phyloP scores from a whole-genome alignment of 2,329 filamentous ascomycete species.

The Colletotrichum zoysiae region DNA sequence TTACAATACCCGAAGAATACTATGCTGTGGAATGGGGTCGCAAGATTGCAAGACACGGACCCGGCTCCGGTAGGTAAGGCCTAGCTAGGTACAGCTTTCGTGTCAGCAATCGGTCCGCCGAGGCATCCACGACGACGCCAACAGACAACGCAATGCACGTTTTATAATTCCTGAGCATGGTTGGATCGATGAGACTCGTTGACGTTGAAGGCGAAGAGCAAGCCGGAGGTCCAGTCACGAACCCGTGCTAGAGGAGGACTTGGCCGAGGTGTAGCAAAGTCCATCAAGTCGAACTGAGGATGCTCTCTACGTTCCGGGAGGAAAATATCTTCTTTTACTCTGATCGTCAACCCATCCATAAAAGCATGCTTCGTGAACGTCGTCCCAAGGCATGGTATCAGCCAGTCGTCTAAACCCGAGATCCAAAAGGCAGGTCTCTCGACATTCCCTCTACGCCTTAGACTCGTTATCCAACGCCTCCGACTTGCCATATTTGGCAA shows the following conservation, averaged over 20 bases:
- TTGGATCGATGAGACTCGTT: background rate
- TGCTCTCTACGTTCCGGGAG: background rate
- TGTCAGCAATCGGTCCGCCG: background rate
- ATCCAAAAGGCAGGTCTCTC: background rate
- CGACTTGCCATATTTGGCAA: slow-evolving; percentile 54
- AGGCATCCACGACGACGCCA: background rate
- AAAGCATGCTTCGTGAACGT: background rate
- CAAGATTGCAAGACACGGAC: background rate
- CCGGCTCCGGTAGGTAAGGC: background rate
- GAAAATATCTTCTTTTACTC: background rate
- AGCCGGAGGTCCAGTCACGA: background rate
- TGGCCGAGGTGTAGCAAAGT: background rate
- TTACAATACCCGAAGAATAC: background rate
- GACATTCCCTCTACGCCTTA: background rate
- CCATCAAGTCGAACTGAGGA: background rate
- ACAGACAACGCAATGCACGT: background rate
- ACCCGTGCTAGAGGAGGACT: background rate
- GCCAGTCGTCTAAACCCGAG: background rate
- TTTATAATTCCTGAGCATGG: background rate
- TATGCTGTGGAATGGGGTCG: background rate
- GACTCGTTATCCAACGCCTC: slow-evolving; percentile 4
- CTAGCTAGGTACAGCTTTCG: background rate
- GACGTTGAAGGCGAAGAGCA: background rate
- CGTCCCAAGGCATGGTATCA: background rate
- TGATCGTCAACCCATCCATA: background rate